phyloP scores from a whole-genome alignment of 208 protist genomes.

The Leishmania major region DNA sequence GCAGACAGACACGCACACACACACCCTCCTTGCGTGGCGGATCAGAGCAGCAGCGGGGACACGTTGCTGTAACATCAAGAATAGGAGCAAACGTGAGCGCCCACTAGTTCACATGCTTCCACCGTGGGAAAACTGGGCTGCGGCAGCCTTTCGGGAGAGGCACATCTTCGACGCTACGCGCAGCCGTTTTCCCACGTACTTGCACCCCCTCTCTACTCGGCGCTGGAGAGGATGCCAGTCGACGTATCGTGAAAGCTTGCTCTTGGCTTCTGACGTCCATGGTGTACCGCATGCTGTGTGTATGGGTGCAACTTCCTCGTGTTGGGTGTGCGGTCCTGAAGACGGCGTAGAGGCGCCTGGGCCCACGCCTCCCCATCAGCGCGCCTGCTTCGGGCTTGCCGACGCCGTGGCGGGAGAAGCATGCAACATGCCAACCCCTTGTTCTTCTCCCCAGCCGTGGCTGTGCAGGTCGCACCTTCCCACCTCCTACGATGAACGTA shows the following conservation, averaged over 20 bases:
- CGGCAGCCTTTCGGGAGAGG: background rate
- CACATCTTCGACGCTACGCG: background rate
- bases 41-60: background rate
- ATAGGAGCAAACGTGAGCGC: background rate
- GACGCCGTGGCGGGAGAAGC: background rate
- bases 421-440: background rate
- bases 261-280: conserved; percentile 1
- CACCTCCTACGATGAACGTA: background rate
- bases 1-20: background rate
- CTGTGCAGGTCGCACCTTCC: background rate
- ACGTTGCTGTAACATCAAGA: background rate
- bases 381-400: background rate
- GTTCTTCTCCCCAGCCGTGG: background rate
- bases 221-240: background rate
- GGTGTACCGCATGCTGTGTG: background rate
- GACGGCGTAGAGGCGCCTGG: background rate
- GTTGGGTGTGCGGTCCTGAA: background rate
- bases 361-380: background rate
- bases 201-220: background rate
- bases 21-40: background rate
- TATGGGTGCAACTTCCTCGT: background rate
- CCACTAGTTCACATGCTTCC: background rate
- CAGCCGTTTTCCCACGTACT: background rate
- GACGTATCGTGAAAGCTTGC: background rate
- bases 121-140: background rate